Evolutionary conservation across 2,329 filamentous ascomycete genomes (phyloP), one percentile per base, ranked within the genome.

Genomic region (Alternaria sp.): DNA sequence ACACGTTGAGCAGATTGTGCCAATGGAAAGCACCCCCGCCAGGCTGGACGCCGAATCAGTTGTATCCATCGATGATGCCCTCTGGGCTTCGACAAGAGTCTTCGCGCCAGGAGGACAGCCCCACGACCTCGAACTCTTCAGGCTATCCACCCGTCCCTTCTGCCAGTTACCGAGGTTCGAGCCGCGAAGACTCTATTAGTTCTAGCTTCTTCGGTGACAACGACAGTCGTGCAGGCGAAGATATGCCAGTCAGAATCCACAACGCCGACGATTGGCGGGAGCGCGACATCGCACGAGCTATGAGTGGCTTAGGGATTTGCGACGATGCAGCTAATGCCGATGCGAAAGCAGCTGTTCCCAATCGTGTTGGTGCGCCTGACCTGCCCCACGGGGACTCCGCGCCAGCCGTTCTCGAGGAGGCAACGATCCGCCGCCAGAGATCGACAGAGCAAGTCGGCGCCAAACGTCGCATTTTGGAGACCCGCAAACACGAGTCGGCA

Each of bases 161-260:
- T 46, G 91, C 91, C 65, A 93, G 92, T 65, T 92, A 94, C 76
- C 87, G 89, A 69, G 89, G 88, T 3, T 95, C 92, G 5, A 96
- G 92, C 74, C 87, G 94, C 37, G 93, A 94, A 73, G 93, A 97
- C 75, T 97, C 95, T 0, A 91, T 97, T 61, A 92, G 91, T 60
- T 96, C 92, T 10, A 94, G 93, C 75, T 87, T 96, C 53, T 96
- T 95, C 80, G 94, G 93, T 4, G 95, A 97, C 73, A 89, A 90
- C 6, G 93, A 97, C 70, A 92, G 91, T 12, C 88, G 90, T 37
- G 88, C 89, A 7, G 69, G 74, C 41, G 94, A 97, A 57, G 93
- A 97, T 59, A 84, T 93, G 37, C 89, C 93, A 9, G 87, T 94
- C 11, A 88, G 92, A 43, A 87, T 95, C 63, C 92, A 92, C 74